These are phyloP conservation scores for Alternaria burnsii DNA, from an alignment of 2,329 filamentous ascomycete species.

Conservation along the genomic window DNA sequence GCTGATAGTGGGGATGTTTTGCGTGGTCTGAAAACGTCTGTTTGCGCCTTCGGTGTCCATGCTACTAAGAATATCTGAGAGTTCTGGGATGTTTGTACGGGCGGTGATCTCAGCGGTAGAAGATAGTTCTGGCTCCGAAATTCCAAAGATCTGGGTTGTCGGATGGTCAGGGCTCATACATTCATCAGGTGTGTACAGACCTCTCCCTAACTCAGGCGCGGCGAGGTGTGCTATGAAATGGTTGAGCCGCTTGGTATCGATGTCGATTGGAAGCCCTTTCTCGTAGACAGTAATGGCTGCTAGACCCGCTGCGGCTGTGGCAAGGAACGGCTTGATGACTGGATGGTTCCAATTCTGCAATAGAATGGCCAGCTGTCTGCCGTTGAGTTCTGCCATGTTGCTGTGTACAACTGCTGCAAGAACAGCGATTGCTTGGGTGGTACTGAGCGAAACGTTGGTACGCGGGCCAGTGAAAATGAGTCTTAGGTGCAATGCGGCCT, in stretches of 20 bases:
- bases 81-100: neutral
- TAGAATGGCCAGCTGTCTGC: neutral
- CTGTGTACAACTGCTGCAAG: neutral
- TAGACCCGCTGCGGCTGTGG: neutral
- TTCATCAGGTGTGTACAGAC: neutral
- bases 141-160: neutral
- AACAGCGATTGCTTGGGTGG: neutral
- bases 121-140: neutral
- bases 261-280: neutral
- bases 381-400: conserved; percentile 3
- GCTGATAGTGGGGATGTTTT: neutral
- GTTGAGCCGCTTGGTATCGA: neutral
- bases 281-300: neutral
- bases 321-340: neutral
- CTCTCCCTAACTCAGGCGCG: neutral
- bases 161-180: neutral
- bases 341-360: neutral
- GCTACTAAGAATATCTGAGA: neutral
- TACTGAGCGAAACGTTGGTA: neutral
- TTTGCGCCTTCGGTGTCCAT: neutral
- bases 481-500: neutral
- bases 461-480: neutral
- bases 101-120: neutral
- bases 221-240: neutral
- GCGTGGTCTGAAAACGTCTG: neutral